Evolutionary conservation across 257 asterid genomes (phyloP).

Genomic region (Gardenia jasminoides): DNA sequence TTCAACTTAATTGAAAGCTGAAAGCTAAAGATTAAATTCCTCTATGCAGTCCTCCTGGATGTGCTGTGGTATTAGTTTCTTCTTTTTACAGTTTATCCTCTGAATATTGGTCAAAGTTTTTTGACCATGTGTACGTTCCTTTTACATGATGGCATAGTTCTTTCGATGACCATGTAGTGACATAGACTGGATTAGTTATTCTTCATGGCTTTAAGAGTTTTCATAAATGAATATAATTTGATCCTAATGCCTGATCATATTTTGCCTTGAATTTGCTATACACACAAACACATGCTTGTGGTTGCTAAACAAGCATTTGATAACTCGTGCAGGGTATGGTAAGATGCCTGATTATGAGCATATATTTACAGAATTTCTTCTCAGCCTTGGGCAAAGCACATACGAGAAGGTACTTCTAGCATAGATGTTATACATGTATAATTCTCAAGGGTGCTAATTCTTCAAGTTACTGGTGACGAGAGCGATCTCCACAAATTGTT

Average conservation of each 20-base stretch:
- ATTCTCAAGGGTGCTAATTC: background rate
- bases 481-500: background rate
- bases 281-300: background rate
- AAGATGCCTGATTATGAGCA: slow-evolving; percentile 85
- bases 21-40: background rate
- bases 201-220: background rate
- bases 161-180: background rate
- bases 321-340: slow-evolving; percentile 62
- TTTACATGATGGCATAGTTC: background rate
- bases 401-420: background rate
- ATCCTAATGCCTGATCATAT: background rate
- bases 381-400: slow-evolving; percentile 16
- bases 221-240: background rate
- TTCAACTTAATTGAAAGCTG: background rate
- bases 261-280: background rate
- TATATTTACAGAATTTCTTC: slow-evolving; percentile 72
- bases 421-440: slow-evolving; percentile 1
- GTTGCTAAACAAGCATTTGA: background rate
- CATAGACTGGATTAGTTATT: background rate
- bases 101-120: background rate
- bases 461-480: background rate
- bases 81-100: background rate
- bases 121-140: background rate
- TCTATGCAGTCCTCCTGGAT: background rate
- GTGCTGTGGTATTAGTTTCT: background rate